phyloP scores from a whole-genome alignment of 2,329 filamentous ascomycete genomes.

The Akanthomyces muscarius region DNA sequence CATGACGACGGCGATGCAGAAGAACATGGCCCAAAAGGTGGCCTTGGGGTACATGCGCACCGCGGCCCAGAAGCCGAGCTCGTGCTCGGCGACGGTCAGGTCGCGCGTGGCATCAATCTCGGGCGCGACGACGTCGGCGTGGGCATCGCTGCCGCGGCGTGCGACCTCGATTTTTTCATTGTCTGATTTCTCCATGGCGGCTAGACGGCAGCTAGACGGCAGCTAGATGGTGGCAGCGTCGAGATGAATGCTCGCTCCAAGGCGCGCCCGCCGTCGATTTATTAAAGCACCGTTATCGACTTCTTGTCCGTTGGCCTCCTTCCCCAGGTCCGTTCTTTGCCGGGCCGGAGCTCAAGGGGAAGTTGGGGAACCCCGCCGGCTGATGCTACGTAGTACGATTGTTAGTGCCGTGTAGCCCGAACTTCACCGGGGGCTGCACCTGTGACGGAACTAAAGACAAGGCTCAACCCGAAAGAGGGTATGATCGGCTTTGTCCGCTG shows the following conservation, averaged over 20 bases:
- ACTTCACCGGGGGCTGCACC: background rate
- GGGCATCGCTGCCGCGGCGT: background rate
- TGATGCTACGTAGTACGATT: constrained; percentile 4
- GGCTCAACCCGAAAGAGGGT: no score
- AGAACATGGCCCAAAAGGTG: constrained; percentile 28
- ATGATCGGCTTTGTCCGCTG: no score
- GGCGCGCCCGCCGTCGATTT: background rate
- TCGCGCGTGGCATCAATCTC: constrained; percentile 24
- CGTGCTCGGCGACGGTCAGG: constrained; percentile 25
- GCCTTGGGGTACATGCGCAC: constrained; percentile 36
- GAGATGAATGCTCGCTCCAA: background rate
- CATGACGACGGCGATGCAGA: constrained; percentile 30
- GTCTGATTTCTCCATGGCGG: constrained; percentile 1
- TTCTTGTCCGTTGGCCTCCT: background rate
- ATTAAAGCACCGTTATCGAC: background rate
- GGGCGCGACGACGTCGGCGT: background rate
- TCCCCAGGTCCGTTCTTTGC: background rate
- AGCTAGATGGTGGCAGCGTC: background rate
- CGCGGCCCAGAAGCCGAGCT: constrained; percentile 29
- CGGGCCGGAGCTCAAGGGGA: background rate
- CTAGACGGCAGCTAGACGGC: background rate
- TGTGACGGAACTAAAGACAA: background rate
- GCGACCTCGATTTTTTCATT: background rate
- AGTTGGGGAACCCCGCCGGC: background rate
- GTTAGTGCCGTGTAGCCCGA: background rate